Evolutionary conservation across 2,329 filamentous ascomycete genomes (phyloP).

Genomic region (Stagonosporopsis cucurbitacearum): DNA sequence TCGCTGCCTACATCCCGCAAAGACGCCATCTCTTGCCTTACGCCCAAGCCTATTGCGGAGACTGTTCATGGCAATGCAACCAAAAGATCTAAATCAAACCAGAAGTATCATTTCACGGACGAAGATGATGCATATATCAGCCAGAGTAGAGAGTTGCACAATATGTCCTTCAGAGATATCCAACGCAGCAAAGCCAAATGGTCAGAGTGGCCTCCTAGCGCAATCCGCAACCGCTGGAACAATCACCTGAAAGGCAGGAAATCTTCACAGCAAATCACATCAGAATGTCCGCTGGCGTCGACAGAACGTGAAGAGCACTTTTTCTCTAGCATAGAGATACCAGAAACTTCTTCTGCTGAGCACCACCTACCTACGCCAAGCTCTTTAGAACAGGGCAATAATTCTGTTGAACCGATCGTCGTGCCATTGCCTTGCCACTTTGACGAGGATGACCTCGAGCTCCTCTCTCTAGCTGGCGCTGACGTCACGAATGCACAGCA

Average conservation of each 20-base stretch:
- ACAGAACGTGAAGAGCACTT: conserved; percentile 6
- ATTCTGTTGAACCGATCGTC: background rate
- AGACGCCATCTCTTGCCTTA: background rate
- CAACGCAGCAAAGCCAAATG: conserved; percentile 28
- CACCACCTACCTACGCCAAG: conserved; percentile 41
- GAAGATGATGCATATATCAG: conserved; percentile 48
- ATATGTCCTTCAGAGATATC: conserved; percentile 35
- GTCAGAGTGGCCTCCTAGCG: conserved; percentile 24
- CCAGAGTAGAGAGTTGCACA: conserved; percentile 34
- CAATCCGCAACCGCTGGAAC: conserved; percentile 27
- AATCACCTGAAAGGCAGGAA: conserved; percentile 18
- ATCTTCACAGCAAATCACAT: conserved; percentile 10
- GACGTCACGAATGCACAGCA: conserved; percentile 18
- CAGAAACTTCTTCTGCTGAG: conserved; percentile 8
- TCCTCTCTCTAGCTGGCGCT: conserved; percentile 33
- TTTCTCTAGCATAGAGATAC: conserved; percentile 12
- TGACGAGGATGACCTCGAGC: conserved; percentile 37
- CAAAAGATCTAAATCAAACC: background rate
- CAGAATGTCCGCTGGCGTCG: background rate
- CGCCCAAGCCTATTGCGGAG: background rate
- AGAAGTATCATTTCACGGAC: conserved; percentile 35
- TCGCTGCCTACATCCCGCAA: background rate
- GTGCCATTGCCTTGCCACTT: conserved; percentile 30
- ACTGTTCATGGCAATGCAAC: too few relatives aligned
- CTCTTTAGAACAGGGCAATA: conserved; percentile 29